These are phyloP conservation scores for Mytilinidion resinicola DNA, from an alignment of 495 filamentous ascomycete species.

Conservation along the genomic window DNA sequence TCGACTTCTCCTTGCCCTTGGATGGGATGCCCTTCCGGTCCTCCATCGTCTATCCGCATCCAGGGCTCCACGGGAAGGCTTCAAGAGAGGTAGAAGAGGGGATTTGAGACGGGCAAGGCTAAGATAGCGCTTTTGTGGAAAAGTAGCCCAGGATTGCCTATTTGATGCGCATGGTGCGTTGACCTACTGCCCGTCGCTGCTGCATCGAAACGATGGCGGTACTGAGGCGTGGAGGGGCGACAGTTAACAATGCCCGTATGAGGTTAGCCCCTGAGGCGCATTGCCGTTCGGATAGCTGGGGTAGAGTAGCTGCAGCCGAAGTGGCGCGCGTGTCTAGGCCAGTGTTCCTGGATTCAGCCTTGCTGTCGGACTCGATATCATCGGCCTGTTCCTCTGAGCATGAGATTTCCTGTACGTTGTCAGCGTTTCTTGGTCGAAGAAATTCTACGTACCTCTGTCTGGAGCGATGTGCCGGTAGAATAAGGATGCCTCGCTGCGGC, in stretches of 20 bases:
- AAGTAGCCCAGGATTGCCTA: slow-evolving; percentile 21
- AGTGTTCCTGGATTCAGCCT: too few species aligned
- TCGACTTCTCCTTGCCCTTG: slow-evolving; percentile 17
- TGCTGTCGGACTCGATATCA: too few species aligned
- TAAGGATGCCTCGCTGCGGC: too few species aligned
- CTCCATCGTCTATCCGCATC: slow-evolving; percentile 16
- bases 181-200: slow-evolving; percentile 9
- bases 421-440: too few species aligned
- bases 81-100: slow-evolving; percentile 11
- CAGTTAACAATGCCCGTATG: background rate
- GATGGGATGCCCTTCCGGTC: slow-evolving; percentile 8
- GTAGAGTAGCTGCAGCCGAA: too few species aligned
- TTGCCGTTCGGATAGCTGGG: too few species aligned
- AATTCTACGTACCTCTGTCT: too few species aligned
- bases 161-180: slow-evolving; percentile 13
- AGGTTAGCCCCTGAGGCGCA: background rate
- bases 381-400: too few species aligned
- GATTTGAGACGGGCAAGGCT: slow-evolving; percentile 16
- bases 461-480: too few species aligned
- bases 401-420: too few species aligned
- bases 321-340: too few species aligned
- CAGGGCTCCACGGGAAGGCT: slow-evolving; percentile 7
- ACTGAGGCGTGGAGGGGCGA: slow-evolving; percentile 11
- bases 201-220: slow-evolving; percentile 4
- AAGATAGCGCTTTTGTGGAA: slow-evolving; percentile 10